Base-by-base conservation (phyloP, 331 rosid genomes). In the Telfairia occidentalis region DNA sequence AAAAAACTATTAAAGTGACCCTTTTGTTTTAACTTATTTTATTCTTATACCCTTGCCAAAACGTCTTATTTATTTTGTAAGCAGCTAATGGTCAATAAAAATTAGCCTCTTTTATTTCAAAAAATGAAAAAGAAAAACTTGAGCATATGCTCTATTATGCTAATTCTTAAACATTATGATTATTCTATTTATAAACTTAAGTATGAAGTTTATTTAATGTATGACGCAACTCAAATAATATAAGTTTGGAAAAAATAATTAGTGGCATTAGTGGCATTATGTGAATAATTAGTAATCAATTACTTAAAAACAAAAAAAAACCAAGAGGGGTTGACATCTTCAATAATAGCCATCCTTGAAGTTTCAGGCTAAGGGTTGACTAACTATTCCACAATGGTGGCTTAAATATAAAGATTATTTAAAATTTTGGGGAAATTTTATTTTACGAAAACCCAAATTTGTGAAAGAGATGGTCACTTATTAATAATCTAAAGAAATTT, bases 221-320 rank as follows among this genome's bases (percentile, higher is more conserved):
- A 13, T 40, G 57, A 43, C 24, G 24, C 15, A 45, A 26, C 9
- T 15, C 7, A 46, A 3, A 69, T 42, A 28, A 24, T 69, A 42
- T 28, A 43, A 6, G 24, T 23, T 69, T 45, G 73, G 19, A 24
- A 69, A 69, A 40, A 43, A 69, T 43, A 43, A 69, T 69, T 69
- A 69, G 55, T 45, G 74, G 38, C 15, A 19, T 69, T 69, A 67
- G 21, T 67, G 73, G 30, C 53, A 67, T 40, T 10, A 66, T 40
- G 26, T 69, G 38, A 43, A 69, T 69, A 69, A 69, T 69, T 55
- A 28, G 24, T 15, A 63, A 63, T 48, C 30, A 32, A 23, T 63
- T 9, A 74, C 42, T 32, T 48, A 63, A 76, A n/a, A 63, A n/a
- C n/a, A n/a, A n/a, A 5, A 63, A 49, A 53, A 53, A 57, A 74